Base-by-base conservation (phyloP, 176 grass and related monocot genomes). In the Zea mays region DNA sequence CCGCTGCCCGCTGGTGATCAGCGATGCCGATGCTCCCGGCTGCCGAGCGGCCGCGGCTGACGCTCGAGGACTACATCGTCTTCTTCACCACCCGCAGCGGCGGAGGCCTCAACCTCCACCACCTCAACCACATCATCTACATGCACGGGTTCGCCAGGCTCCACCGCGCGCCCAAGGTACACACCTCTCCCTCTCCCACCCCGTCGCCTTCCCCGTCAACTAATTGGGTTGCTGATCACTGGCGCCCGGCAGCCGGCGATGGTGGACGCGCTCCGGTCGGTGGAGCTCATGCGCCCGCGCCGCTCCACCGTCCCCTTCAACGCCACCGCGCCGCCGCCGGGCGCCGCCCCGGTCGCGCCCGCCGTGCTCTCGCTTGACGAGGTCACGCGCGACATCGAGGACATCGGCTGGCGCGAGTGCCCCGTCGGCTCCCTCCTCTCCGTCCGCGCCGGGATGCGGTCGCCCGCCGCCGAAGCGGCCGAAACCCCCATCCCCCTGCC, bases 321-420 rank as follows among this genome's bases (percentile, higher is more conserved):
- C 80, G 80, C 69, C 36, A 21, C 46, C 44, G 61, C 50, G 61
- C 80, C 80, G 20, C 62, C 69, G 17, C 61, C 40, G 51, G 33
- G 45, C 14, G 58, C 58, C 58, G 54, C 44, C 37, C 15, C 47
- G 3, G 36, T 74, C 44, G 45, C 64, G 57, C 62, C 62, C 37
- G 81, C 74, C n/a, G 41, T 20, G 61, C 85, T 90, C 62, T 78
- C 88, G 4, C n/a, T 36, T 79, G 81, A 86, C 67, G 82, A 81
- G 65, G 76, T 38, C 11, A 72, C 14, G 79, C 79, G 60, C 72
- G 88, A 83, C 75, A 78, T 93, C n/a, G 74, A 88, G 71, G 79
- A 74, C 51, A 61, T 93, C 49, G 85, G 82, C 56, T 93, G 91
- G 91, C 79, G 83, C 75, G 91, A 88, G 60, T 90, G 91, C 71